phyloP scores from a whole-genome alignment of 1,139 yeast genomes.

The Williopsis jadinii region DNA sequence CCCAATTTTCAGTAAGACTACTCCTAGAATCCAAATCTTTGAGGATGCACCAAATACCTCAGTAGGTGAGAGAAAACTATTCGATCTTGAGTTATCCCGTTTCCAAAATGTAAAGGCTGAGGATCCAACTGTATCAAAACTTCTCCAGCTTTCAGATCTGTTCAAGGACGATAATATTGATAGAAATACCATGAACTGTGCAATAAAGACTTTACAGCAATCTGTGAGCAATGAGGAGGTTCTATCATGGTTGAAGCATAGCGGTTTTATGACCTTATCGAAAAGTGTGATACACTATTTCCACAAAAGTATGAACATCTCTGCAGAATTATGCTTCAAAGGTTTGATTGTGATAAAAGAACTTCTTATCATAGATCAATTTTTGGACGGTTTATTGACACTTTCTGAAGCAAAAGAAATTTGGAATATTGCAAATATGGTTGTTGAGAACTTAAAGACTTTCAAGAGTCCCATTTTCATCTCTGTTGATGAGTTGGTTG shows the following conservation, averaged over 20 bases:
- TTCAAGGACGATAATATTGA: constrained; percentile 13
- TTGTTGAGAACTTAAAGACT: constrained; percentile 19
- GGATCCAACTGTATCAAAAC: constrained; percentile 6
- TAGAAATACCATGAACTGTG: constrained; percentile 9
- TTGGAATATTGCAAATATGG: constrained; percentile 17
- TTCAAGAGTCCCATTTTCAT: constrained; percentile 18
- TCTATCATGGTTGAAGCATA: constrained; percentile 13
- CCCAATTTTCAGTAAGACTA: constrained; percentile 17
- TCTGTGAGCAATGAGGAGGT: constrained; percentile 8
- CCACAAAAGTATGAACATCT: constrained; percentile 16
- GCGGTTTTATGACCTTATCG: constrained; percentile 13
- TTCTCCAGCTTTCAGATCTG: constrained; percentile 4
- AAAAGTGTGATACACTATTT: constrained; percentile 14
- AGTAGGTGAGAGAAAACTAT: constrained; percentile 8
- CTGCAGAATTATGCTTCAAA: constrained; percentile 19
- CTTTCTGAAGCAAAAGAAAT: constrained; percentile 7
- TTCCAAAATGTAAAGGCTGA: constrained; percentile 4
- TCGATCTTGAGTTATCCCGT: constrained; percentile 16
- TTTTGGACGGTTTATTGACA: constrained; percentile 7
- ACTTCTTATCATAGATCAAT: constrained; percentile 14
- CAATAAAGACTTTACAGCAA: constrained; percentile 15
- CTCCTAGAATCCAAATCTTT: constrained; percentile 17
- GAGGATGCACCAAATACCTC: constrained; percentile 13
- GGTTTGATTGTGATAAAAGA: constrained; percentile 20
- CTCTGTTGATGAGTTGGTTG: constrained; percentile 20